Evolutionary conservation across 306 rosid species (phyloP).

Genomic region (Prunus padus): DNA sequence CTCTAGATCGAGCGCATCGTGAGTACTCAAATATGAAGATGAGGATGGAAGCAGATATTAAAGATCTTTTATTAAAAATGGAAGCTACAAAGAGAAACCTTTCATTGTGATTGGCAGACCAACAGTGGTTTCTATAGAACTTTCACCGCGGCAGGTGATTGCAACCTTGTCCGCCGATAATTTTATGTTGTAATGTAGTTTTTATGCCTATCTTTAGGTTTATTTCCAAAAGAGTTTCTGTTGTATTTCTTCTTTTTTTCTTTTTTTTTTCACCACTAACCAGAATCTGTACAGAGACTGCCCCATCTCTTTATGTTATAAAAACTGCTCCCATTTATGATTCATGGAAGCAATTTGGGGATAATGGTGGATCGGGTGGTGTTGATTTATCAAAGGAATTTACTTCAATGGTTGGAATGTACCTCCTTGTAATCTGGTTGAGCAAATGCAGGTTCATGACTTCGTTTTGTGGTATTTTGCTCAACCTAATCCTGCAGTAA

Average conservation of each 20-base stretch:
- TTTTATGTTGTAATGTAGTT: conserved; percentile 13
- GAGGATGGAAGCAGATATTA: conserved; percentile 92
- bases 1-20: conserved; percentile 64
- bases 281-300: conserved; percentile 56
- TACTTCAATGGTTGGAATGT: background rate
- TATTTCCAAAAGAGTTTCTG: background rate
- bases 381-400: background rate
- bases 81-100: conserved; percentile 90
- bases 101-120: conserved; percentile 45
- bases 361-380: background rate
- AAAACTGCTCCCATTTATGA: conserved; percentile 32
- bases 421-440: background rate
- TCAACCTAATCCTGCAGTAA: background rate
- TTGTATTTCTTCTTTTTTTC: background rate
- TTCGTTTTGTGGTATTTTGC: background rate
- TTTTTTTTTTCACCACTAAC: conserved; percentile 37
- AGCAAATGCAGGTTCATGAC: background rate
- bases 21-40: conserved; percentile 82
- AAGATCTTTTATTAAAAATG: conserved; percentile 84
- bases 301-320: conserved; percentile 43
- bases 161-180: background rate
- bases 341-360: conserved; percentile 22
- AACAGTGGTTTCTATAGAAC: background rate
- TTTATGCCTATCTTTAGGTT: conserved; percentile 5
- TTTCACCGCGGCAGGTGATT: background rate